Conservation (phyloP, 2,329 filamentous ascomycete species). For the Blumeria graminis region DNA sequence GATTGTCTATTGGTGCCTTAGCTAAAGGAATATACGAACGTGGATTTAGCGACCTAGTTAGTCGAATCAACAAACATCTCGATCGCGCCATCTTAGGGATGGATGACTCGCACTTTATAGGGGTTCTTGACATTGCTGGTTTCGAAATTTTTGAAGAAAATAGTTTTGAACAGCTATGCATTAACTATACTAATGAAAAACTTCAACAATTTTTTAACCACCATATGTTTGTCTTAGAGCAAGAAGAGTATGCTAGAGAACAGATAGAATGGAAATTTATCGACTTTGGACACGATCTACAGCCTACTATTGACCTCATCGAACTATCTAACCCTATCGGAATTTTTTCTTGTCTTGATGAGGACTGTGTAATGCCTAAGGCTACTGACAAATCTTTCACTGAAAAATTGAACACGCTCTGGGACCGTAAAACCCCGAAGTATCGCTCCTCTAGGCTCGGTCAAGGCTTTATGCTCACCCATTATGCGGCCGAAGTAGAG, state of each 20-base stretch:
- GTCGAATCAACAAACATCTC: constrained; percentile 73
- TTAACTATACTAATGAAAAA: constrained; percentile 99
- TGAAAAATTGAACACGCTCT: constrained; percentile 86
- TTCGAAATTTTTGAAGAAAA: constrained; percentile 98
- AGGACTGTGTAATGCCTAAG: constrained; percentile 97
- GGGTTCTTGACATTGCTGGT: constrained; percentile 92
- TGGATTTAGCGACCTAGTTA: constrained; percentile 78
- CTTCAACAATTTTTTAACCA: constrained; percentile 99
- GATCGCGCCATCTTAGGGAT: constrained; percentile 62
- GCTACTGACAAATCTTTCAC: constrained; percentile 93
- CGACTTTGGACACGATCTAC: constrained; percentile 88
- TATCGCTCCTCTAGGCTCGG: constrained; percentile 72
- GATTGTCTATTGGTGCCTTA: constrained; percentile 68
- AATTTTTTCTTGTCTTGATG: constrained; percentile 93
- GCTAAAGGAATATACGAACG: constrained; percentile 96
- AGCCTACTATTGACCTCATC: constrained; percentile 93
- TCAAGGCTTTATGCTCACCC: constrained; percentile 85
- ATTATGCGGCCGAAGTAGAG: constrained; percentile 94
- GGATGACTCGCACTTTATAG: constrained; percentile 88
- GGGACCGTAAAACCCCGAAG: constrained; percentile 89
- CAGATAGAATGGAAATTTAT: constrained; percentile 99
- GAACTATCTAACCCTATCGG: constrained; percentile 91
- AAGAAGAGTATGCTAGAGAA: constrained; percentile 91
- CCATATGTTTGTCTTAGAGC: constrained; percentile 98
- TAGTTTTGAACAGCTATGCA: constrained; percentile 96